Evolutionary conservation across 352 stramenopile genomes (phyloP), one percentile per base, ranked within the genome.

Genomic region (Pythium oligandrum): DNA sequence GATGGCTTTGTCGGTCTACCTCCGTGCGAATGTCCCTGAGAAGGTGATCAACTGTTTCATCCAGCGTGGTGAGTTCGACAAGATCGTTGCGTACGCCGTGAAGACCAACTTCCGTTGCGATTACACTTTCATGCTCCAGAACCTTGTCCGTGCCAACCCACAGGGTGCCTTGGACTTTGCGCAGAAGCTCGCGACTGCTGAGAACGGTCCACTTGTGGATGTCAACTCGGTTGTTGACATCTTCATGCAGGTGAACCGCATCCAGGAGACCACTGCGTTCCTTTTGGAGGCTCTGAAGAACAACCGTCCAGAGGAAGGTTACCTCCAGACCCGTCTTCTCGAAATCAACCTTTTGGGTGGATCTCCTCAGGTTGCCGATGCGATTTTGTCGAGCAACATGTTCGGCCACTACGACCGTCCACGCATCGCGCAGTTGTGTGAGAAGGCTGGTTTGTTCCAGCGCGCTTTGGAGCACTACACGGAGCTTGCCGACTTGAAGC

Each of bases 1-100:
- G 6, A 98, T 99, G 91, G 97, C 97, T 4, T 81, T 99, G 40
- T 98, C 89, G 40, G 95, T 99, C 6, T 99, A 99, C 73, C 79
- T 99, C 56, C 87, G 96, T 50, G 88, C 86, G 36, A 97, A 99
- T 61, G 96, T 97, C 46, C 96, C 98, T 32, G 96, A 98, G 52
- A 99, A 99, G 83, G 98, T 98, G 36, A 98, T 99, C 63, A 98
- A 99, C 64, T 99, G 96, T 76, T 99, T 99, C 70, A 91, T 99
- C 9, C 95, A 99, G 78, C 83, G 94, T 37, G 97, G 97, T 47
- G 97, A 99, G 71, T 99, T 99, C 64, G 97, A 99, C 64, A 99
- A 99, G 85, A 99, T 99, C 67, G 94, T 98, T 36, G 90, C 96
- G 17, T 95, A 95, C 65, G 85, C 86, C 35, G 75, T 92, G 30